Conservation (phyloP, 2,329 filamentous ascomycete species). For the Fusarium proliferatum region DNA sequence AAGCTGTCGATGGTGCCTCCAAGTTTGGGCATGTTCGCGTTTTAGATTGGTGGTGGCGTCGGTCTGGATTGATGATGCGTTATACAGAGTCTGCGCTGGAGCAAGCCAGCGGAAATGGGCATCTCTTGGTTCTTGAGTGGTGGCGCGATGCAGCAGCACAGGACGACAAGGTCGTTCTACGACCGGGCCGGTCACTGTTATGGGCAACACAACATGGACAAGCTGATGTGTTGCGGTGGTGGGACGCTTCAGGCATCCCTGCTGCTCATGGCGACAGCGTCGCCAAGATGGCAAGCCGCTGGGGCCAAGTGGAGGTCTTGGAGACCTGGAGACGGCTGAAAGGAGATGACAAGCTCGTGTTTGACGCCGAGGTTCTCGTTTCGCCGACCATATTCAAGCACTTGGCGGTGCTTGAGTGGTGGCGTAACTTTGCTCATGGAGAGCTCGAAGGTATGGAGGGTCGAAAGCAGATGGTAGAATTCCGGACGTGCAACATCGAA, state of each 20-base stretch:
- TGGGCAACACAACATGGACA: conserved; percentile 87
- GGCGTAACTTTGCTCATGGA: conserved; percentile 75
- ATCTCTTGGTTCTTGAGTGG: conserved; percentile 90
- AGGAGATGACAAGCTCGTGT: conserved; percentile 74
- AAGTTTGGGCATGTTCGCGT: conserved; percentile 86
- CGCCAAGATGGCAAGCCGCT: conserved; percentile 83
- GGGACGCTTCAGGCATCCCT: conserved; percentile 83
- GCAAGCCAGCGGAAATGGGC: conserved; percentile 85
- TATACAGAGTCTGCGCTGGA: conserved; percentile 91
- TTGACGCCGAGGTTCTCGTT: conserved; percentile 85
- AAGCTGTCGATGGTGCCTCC: conserved; percentile 89
- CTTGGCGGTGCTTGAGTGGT: conserved; percentile 89
- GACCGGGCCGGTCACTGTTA: conserved; percentile 85
- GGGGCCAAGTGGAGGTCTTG: conserved; percentile 85
- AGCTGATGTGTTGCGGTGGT: conserved; percentile 83
- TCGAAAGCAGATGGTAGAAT: conserved; percentile 78
- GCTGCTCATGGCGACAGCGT: conserved; percentile 84
- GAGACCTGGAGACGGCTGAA: conserved; percentile 82
- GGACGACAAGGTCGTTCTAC: conserved; percentile 70
- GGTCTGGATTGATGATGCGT: conserved; percentile 78
- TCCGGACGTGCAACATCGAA: conserved; percentile 95
- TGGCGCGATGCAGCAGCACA: conserved; percentile 80
- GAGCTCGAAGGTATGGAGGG: conserved; percentile 66
- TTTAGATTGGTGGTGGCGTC: conserved; percentile 91
- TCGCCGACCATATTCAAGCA: conserved; percentile 90